These are phyloP conservation scores for Lachnellula occidentalis DNA, from an alignment of 2,329 filamentous ascomycete genomes.

Conservation along the genomic window DNA sequence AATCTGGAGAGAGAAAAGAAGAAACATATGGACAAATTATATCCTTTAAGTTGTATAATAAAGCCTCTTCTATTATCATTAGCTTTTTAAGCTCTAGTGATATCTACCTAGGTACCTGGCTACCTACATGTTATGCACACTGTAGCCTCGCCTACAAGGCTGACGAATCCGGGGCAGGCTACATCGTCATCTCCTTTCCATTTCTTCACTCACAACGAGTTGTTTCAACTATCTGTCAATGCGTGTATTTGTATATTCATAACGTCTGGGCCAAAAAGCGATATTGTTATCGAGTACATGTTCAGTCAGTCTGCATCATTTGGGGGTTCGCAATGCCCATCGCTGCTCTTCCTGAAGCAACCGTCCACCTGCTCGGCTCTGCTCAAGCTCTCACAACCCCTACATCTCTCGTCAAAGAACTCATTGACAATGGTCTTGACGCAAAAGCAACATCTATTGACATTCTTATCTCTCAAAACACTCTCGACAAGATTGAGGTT, in stretches of 20 bases:
- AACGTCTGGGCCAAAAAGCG: no score
- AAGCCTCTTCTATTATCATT: no score
- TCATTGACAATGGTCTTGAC: constrained; percentile 73
- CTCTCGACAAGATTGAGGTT: constrained; percentile 63
- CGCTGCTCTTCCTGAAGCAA: constrained; percentile 41
- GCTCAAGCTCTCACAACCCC: constrained; percentile 55
- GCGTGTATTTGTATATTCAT: neutral
- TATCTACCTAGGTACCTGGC: no score
- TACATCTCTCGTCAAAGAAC: constrained; percentile 63
- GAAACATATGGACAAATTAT: no score
- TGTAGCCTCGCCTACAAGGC: neutral
- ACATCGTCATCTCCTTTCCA: neutral
- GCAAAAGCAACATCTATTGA: constrained; percentile 62
- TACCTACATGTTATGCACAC: no score
- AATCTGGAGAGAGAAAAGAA: no score
- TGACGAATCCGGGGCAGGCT: neutral
- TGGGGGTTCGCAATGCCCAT: constrained; percentile 33
- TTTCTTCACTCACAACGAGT: neutral
- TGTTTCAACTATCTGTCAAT: neutral
- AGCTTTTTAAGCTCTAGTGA: no score
- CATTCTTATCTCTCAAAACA: constrained; percentile 58
- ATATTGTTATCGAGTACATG: neutral
- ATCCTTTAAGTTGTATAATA: no score
- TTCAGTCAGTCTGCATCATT: neutral
- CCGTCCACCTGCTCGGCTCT: constrained; percentile 54